These are phyloP conservation scores for Crucibulum laeve DNA, from an alignment of 768 basidiomycete species.

Conservation along the genomic window DNA sequence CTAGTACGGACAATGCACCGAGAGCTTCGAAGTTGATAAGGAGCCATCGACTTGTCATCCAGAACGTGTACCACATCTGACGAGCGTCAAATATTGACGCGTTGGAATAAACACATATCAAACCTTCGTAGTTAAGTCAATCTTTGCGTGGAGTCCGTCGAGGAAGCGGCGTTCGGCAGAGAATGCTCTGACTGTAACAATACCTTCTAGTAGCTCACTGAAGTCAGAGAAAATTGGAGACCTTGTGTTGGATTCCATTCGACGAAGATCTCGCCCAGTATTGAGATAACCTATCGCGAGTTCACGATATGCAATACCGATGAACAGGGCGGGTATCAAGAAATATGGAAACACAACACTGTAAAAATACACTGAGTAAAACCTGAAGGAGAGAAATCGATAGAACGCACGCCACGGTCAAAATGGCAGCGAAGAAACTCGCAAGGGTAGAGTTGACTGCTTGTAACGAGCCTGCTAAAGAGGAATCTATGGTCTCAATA, in stretches of 20 bases:
- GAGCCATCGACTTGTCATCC: conserved; percentile 90
- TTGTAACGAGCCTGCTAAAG: conserved; percentile 63
- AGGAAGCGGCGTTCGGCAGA: conserved; percentile 77
- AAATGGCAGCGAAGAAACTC: conserved; percentile 68
- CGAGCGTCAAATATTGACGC: not conserved
- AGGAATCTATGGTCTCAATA: conserved; percentile 81
- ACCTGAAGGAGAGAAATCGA: conserved; percentile 2
- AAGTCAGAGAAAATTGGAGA: conserved; percentile 85
- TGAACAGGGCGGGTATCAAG: conserved; percentile 70
- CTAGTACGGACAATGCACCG: conserved; percentile 67
- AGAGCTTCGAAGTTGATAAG: conserved; percentile 78
- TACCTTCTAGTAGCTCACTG: conserved; percentile 78
- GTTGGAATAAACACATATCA: not conserved
- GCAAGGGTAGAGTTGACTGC: conserved; percentile 76
- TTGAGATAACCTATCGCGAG: conserved; percentile 71
- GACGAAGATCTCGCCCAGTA: conserved; percentile 78
- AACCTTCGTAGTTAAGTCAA: conserved; percentile 80
- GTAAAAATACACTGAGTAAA: not conserved
- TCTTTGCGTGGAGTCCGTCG: conserved; percentile 64
- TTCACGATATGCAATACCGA: conserved; percentile 69
- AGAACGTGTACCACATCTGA: conserved; percentile 81
- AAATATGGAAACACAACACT: conserved; percentile 80
- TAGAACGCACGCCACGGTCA: conserved; percentile 60
- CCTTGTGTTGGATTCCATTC: conserved; percentile 87
- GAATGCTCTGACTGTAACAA: conserved; percentile 92